phyloP scores from a whole-genome alignment of 306 rosid species.

The Vigna mungo region DNA sequence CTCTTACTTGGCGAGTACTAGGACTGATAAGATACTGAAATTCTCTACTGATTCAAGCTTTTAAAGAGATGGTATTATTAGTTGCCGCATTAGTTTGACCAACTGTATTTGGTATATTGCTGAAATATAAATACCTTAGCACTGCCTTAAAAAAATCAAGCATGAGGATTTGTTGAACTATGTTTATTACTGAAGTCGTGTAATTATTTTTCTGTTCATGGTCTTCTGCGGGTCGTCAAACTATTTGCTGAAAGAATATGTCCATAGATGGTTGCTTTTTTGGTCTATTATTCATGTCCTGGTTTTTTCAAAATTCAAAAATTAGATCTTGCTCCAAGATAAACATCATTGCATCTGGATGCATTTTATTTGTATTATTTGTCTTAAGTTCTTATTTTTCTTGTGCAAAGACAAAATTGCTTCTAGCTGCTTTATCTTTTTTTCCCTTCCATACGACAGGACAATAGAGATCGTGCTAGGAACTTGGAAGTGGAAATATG shows the following conservation, averaged over 20 bases:
- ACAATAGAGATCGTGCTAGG: slow-evolving; percentile 53
- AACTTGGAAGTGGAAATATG: slow-evolving; percentile 82
- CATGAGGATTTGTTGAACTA: slow-evolving; percentile 18
- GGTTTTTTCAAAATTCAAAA: background rate
- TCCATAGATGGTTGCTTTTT: slow-evolving; percentile 13
- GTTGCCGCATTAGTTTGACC: slow-evolving; percentile 5
- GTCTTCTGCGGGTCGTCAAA: background rate
- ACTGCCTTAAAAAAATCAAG: slow-evolving; percentile 16
- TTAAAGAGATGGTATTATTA: background rate
- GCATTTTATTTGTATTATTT: background rate
- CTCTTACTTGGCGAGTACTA: background rate
- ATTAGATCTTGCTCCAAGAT: background rate
- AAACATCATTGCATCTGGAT: background rate
- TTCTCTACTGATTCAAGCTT: slow-evolving; percentile 7
- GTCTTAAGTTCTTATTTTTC: background rate
- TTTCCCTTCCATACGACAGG: slow-evolving; percentile 50
- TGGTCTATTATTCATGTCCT: background rate
- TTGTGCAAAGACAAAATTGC: background rate
- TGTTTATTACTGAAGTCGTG: slow-evolving; percentile 5
- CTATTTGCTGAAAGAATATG: background rate
- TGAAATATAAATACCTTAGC: background rate
- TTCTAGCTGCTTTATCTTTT: slow-evolving; percentile 35
- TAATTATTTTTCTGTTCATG: background rate
- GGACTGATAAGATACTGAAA: background rate
- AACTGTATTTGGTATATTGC: background rate